Conservation (phyloP, 495 filamentous ascomycete species). For the Penicillium riverlandense region DNA sequence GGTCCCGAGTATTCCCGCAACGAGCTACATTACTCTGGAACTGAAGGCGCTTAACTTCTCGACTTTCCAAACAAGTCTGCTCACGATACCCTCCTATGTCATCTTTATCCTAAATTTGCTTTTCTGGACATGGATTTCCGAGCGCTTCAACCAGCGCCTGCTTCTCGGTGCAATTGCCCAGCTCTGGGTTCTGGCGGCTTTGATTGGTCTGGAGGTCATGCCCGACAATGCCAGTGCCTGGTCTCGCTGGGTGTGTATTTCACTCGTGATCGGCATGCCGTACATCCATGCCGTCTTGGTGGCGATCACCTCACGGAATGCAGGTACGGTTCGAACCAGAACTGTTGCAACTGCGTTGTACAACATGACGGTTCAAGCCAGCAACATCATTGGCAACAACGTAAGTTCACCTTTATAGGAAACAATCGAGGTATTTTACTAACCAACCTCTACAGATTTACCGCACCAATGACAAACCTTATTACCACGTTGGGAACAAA, state of each 20-base stretch:
- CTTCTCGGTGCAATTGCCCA: constrained; percentile 44
- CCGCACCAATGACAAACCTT: constrained; percentile 54
- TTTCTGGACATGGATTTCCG: constrained; percentile 46
- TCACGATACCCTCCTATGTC: constrained; percentile 56
- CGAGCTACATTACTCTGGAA: constrained; percentile 55
- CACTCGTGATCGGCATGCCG: constrained; percentile 49
- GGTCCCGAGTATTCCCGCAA: constrained; percentile 46
- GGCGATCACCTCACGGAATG: constrained; percentile 58
- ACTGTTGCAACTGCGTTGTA: constrained; percentile 59
- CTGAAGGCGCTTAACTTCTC: constrained; percentile 54
- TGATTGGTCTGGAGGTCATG: constrained; percentile 43
- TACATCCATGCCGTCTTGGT: constrained; percentile 63
- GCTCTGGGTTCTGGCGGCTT: constrained; percentile 48
- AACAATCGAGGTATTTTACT: not conserved
- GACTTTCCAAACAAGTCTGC: constrained; percentile 61
- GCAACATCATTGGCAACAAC: constrained; percentile 56
- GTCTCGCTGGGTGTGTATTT: constrained; percentile 45
- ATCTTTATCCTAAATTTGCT: constrained; percentile 40
- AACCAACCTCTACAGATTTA: constrained; percentile 43
- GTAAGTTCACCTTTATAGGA: constrained; percentile 22
- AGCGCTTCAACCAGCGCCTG: constrained; percentile 45
- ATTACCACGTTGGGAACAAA: constrained; percentile 60
- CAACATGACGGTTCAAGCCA: constrained; percentile 68
- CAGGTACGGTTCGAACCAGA: constrained; percentile 60
- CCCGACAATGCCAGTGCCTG: constrained; percentile 35